Percentiles rank a stretch among this genome's conserved stretches.
phyloP scores from a whole-genome alignment of 441 rosid species.

The Croton laevigatus region DNA sequence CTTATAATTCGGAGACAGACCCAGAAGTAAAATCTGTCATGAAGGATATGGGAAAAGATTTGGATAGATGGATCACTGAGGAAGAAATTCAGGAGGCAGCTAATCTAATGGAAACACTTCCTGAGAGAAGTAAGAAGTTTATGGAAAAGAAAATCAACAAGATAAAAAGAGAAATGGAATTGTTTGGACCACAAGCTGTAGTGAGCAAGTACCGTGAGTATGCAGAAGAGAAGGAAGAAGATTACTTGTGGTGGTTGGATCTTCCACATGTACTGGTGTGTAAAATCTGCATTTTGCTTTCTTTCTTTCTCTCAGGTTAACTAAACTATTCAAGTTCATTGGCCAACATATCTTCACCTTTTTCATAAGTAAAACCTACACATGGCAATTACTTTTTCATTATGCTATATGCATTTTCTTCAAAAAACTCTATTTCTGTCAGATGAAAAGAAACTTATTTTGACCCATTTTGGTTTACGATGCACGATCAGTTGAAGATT shows the following conservation, averaged over 20 bases:
- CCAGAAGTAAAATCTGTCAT: conserved; percentile 75
- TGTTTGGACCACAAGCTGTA: conserved; percentile 95
- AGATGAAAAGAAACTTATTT: neutral
- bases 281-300: conserved; percentile 14
- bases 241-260: conserved; percentile 95
- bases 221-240: conserved; percentile 73
- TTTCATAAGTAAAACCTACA: neutral
- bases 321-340: neutral
- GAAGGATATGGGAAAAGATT: conserved; percentile 90
- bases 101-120: conserved; percentile 58
- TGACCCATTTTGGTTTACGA: neutral
- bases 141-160: conserved; percentile 80
- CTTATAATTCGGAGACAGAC: conserved; percentile 79
- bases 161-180: conserved; percentile 82
- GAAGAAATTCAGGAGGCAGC: conserved; percentile 83
- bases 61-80: conserved; percentile 92
- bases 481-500: neutral
- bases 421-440: neutral
- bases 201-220: conserved; percentile 84
- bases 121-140: conserved; percentile 58
- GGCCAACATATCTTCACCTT: neutral
- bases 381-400: neutral
- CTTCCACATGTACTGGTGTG: conserved; percentile 83
- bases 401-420: neutral
- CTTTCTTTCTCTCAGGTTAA: neutral